phyloP scores from a whole-genome alignment of 2,329 filamentous ascomycete genomes.

The Epichloe uncinata region DNA sequence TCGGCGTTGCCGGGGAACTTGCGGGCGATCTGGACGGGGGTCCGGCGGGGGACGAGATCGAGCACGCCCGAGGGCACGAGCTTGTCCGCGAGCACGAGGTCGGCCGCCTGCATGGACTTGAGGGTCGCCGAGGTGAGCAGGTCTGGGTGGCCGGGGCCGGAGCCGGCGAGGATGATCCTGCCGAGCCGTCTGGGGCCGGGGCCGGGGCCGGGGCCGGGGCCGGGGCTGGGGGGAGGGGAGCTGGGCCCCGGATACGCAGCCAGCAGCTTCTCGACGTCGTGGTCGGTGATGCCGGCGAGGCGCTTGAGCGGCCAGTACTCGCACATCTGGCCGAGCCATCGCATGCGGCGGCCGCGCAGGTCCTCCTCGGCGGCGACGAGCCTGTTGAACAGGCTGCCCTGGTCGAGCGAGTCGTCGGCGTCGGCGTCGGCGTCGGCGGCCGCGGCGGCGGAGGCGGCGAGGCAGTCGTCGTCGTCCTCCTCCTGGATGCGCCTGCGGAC shows the following conservation, averaged over 20 bases:
- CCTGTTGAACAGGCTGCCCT: conserved; percentile 72
- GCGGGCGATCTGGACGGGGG: conserved; percentile 79
- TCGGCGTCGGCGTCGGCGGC: conserved; percentile 8
- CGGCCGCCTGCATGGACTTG: conserved; percentile 60
- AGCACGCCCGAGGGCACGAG: conserved; percentile 75
- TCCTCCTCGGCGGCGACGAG: conserved; percentile 38
- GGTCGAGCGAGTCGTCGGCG: conserved; percentile 52
- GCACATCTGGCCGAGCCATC: conserved; percentile 92
- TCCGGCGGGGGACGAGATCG: conserved; percentile 79
- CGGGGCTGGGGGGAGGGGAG: conserved; percentile 5
- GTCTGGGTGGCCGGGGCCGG: conserved; percentile 84
- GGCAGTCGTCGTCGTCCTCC: conserved; percentile 38
- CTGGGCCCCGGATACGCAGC: conserved; percentile 47
- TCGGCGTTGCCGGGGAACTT: conserved; percentile 98
- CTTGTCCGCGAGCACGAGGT: conserved; percentile 76
- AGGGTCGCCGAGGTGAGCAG: conserved; percentile 74
- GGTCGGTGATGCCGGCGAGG: conserved; percentile 65
- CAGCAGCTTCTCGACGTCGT: conserved; percentile 67
- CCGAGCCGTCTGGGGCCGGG: conserved; percentile 30
- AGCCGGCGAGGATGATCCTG: conserved; percentile 76
- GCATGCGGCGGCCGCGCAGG: conserved; percentile 63
- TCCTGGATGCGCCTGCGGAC: conserved; percentile 59
- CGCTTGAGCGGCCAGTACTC: conserved; percentile 93
- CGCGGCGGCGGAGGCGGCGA: no score
- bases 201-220: conserved; percentile 1